These are phyloP conservation scores for Hyaloperonospora brassicae DNA, from an alignment of 352 stramenopile genomes.

Conservation along the genomic window DNA sequence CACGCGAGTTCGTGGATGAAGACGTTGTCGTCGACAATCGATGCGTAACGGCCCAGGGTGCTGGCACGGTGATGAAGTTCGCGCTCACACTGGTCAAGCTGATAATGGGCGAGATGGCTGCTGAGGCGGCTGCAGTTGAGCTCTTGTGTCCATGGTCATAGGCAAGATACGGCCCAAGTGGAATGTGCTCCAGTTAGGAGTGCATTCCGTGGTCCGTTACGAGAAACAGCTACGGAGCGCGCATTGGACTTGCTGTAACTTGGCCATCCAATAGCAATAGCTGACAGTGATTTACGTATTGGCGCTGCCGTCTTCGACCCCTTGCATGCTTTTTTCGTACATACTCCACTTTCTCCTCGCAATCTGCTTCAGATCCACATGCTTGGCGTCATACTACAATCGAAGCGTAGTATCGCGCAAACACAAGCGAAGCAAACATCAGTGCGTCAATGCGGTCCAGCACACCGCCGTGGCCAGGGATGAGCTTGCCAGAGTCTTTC, in stretches of 20 bases:
- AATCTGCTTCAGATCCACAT: conserved; percentile 1
- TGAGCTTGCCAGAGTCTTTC: conserved; percentile 91
- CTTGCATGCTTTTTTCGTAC: not conserved
- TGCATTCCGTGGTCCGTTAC: not conserved
- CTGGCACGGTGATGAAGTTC: conserved; percentile 42
- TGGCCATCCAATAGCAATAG: not conserved
- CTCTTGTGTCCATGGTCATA: conserved; percentile 31
- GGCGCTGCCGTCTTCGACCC: not conserved
- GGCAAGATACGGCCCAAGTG: not conserved
- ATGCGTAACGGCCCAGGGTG: conserved; percentile 57
- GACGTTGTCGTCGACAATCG: conserved; percentile 48
- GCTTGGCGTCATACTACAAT: conserved; percentile 32
- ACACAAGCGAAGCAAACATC: conserved; percentile 81
- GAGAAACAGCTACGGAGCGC: too few species aligned
- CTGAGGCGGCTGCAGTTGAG: conserved; percentile 32
- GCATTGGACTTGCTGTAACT: not conserved
- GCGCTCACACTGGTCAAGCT: conserved; percentile 47
- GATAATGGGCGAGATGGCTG: conserved; percentile 37
- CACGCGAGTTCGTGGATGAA: conserved; percentile 37
- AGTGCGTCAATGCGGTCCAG: conserved; percentile 93
- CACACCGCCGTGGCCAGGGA: conserved; percentile 92
- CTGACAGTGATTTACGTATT: too few species aligned
- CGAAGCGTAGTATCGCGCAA: conserved; percentile 47
- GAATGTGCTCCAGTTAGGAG: not conserved
- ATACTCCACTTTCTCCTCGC: too few species aligned